Evolutionary conservation across 257 asterid genomes (phyloP).

Genomic region (Penstemon barbatus): DNA sequence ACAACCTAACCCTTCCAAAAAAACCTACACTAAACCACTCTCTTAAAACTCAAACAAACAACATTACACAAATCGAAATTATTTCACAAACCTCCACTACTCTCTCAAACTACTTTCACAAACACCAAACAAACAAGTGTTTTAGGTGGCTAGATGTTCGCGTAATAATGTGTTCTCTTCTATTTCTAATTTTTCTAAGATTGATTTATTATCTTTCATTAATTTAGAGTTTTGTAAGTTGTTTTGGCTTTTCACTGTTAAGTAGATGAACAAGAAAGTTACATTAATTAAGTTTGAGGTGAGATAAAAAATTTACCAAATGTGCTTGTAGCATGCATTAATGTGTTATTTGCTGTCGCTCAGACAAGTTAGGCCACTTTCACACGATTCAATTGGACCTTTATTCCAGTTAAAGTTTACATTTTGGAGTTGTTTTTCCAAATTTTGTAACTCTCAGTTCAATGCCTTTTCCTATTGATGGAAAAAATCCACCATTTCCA

Average conservation of each 20-base stretch:
- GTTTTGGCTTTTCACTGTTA: too few species aligned
- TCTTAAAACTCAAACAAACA: too few species aligned
- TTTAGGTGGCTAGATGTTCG: slow-evolving; percentile 48
- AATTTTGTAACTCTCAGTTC: background rate
- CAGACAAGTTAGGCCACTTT: slow-evolving; percentile 36
- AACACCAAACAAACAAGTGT: slow-evolving; percentile 28
- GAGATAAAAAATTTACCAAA: too few species aligned
- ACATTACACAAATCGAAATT: too few species aligned
- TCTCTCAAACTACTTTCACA: too few species aligned
- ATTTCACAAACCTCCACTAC: too few species aligned
- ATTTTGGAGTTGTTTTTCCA: background rate
- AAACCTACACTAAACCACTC: too few species aligned
- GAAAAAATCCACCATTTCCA: too few species aligned
- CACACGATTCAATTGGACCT: slow-evolving; percentile 37
- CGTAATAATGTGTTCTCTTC: slow-evolving; percentile 33
- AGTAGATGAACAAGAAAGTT: too few species aligned
- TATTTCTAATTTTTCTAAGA: slow-evolving; percentile 37
- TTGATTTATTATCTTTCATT: slow-evolving; percentile 22
- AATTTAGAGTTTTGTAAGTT: background rate
- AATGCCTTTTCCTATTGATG: too few species aligned
- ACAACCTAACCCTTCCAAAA: too few species aligned
- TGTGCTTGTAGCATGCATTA: background rate
- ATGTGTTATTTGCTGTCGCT: background rate
- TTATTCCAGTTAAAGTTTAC: background rate
- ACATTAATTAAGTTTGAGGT: too few species aligned